phyloP scores from a whole-genome alignment of 2,329 filamentous ascomycete genomes.

The Xylaria sp. region DNA sequence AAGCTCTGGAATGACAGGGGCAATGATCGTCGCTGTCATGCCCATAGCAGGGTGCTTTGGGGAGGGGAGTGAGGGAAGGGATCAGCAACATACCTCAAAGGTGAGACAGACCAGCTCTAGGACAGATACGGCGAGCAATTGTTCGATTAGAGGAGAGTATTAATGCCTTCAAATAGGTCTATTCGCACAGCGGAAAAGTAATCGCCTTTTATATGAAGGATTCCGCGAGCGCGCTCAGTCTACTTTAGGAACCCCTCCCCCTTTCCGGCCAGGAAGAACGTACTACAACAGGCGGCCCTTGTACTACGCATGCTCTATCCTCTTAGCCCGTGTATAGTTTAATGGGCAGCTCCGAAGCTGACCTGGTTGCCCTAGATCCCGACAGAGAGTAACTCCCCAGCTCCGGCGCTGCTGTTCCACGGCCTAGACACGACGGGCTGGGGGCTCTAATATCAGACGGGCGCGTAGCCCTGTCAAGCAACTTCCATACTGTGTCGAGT shows the following conservation, averaged over 20 bases:
- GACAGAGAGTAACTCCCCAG: background rate
- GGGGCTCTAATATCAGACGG: background rate
- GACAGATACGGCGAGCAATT: background rate
- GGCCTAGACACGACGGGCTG: background rate
- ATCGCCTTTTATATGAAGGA: background rate
- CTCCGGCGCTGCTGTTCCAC: too few relatives aligned
- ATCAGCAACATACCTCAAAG: conserved; percentile 23
- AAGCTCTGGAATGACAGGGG: conserved; percentile 5
- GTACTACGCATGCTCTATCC: background rate
- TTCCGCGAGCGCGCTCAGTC: background rate
- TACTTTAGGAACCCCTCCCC: background rate
- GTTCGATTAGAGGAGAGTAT: background rate
- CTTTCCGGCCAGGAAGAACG: background rate
- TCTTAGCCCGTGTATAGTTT: background rate
- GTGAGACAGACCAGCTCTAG: conserved; percentile 5
- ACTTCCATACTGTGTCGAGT: background rate
- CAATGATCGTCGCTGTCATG: conserved; percentile 9
- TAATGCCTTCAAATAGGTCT: background rate
- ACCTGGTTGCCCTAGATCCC: background rate
- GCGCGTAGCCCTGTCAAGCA: background rate
- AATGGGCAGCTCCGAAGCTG: background rate
- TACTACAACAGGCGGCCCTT: background rate
- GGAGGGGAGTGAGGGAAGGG: background rate
- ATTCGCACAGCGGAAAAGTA: background rate
- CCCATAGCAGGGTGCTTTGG: background rate